Percentiles rank a stretch among this genome's conserved stretches.
Conservation (phyloP, 2,329 filamentous ascomycete genomes). For the Fusarium udum region DNA sequence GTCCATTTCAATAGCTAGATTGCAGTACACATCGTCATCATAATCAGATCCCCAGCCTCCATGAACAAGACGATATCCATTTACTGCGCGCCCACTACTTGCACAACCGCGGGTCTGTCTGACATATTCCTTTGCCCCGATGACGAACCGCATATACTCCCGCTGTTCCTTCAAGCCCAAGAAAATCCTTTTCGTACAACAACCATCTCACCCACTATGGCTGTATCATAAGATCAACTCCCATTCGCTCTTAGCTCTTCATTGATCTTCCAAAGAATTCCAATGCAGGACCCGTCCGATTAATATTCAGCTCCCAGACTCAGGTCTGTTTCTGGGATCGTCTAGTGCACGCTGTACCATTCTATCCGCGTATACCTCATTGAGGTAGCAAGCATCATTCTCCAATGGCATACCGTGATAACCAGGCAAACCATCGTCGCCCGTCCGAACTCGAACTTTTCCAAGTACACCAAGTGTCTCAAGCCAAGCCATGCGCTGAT, state of each 20-base stretch:
- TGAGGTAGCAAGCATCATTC: not conserved
- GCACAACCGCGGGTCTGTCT: too few species aligned
- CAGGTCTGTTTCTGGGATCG: not conserved
- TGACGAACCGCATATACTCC: too few species aligned
- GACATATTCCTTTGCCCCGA: too few species aligned
- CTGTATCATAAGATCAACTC: too few species aligned
- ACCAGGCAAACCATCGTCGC: accelerated
- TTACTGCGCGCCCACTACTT: accelerated
- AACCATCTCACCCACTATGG: not conserved
- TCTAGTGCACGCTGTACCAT: not conserved
- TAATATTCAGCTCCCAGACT: not conserved
- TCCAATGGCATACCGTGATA: not conserved
- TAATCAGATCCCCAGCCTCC: not conserved
- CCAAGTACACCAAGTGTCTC: accelerated
- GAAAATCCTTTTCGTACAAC: not conserved
- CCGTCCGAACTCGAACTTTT: accelerated
- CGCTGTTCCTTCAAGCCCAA: not conserved
- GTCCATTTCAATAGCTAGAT: accelerated
- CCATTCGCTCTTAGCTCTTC: too few species aligned
- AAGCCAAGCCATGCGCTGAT: not conserved
- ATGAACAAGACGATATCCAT: accelerated
- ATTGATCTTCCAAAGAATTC: too few species aligned
- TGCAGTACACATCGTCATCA: not conserved
- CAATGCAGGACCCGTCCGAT: too few species aligned
- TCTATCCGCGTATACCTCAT: accelerated